Evolutionary conservation across 768 basidiomycete genomes (phyloP).

Genomic region (Suillus brevipes): DNA sequence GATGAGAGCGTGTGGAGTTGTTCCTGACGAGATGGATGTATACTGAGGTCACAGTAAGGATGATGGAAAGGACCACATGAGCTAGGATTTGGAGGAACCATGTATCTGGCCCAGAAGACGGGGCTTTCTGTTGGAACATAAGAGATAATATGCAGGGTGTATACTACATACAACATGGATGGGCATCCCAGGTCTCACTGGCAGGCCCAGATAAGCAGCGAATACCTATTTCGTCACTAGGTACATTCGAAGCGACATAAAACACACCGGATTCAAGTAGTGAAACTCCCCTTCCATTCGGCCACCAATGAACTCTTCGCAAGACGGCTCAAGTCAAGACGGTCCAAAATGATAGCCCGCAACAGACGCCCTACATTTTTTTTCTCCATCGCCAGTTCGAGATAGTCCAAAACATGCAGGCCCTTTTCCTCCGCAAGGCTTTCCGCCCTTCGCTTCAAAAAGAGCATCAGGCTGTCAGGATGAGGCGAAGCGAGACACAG

Average conservation of each 20-base stretch:
- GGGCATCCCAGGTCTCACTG: no score
- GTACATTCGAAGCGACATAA: not conserved
- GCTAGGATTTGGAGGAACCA: no score
- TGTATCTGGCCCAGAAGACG: no score
- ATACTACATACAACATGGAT: no score
- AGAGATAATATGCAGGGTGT: no score
- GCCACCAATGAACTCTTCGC: not conserved
- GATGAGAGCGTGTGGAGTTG: no score
- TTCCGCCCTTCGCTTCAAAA: not conserved
- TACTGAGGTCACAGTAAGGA: no score
- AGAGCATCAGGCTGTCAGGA: not conserved
- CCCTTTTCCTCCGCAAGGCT: not conserved
- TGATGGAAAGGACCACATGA: no score
- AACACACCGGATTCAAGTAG: not conserved
- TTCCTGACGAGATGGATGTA: no score
- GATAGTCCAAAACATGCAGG: not conserved
- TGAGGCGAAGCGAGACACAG: not conserved
- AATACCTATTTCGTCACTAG: conserved; percentile 8
- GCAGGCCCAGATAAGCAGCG: conserved; percentile 14
- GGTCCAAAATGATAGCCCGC: not conserved
- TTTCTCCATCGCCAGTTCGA: not conserved
- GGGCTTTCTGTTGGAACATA: no score
- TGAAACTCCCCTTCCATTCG: not conserved
- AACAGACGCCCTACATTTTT: not conserved
- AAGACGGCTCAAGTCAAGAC: not conserved